Conservation (phyloP, 306 rosid species). For the Oemleria cerasiformis region DNA sequence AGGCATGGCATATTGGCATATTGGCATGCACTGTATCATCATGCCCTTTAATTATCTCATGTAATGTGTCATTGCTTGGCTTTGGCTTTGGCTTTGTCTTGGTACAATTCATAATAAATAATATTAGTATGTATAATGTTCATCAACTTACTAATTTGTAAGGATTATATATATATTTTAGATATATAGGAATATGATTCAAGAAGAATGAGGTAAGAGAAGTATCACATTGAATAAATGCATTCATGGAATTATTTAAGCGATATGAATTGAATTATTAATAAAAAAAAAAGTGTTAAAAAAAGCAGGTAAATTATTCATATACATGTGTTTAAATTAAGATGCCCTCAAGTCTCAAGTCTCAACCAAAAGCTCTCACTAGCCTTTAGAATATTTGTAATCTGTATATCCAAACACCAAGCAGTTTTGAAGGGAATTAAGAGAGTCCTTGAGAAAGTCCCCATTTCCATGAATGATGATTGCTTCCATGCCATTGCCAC, state of each 20-base stretch:
- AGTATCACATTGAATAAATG: too few relatives aligned
- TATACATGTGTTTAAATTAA: neutral
- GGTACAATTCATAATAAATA: constrained; percentile 10
- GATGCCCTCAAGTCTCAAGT: too few relatives aligned
- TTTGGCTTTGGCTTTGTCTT: constrained; percentile 16
- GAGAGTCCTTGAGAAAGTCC: constrained; percentile 31
- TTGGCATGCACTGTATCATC: constrained; percentile 9
- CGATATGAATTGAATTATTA: neutral
- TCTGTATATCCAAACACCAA: neutral
- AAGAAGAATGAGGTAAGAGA: neutral
- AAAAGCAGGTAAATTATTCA: neutral
- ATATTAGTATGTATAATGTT: constrained; percentile 16
- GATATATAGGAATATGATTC: too few relatives aligned
- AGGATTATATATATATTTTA: neutral
- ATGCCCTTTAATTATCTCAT: constrained; percentile 16
- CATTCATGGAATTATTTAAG: too few relatives aligned
- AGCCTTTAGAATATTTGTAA: too few relatives aligned
- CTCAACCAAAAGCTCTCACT: constrained; percentile 13
- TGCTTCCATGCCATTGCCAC: constrained; percentile 35
- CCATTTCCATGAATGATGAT: constrained; percentile 36
- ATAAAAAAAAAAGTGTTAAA: too few relatives aligned
- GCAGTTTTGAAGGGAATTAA: constrained; percentile 8
- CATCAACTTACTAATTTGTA: neutral
- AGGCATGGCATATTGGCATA: neutral
- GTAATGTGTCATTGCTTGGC: constrained; percentile 19